These are phyloP conservation scores for Naumovozyma castellii DNA, from an alignment of 805 yeast species.

Conservation along the genomic window DNA sequence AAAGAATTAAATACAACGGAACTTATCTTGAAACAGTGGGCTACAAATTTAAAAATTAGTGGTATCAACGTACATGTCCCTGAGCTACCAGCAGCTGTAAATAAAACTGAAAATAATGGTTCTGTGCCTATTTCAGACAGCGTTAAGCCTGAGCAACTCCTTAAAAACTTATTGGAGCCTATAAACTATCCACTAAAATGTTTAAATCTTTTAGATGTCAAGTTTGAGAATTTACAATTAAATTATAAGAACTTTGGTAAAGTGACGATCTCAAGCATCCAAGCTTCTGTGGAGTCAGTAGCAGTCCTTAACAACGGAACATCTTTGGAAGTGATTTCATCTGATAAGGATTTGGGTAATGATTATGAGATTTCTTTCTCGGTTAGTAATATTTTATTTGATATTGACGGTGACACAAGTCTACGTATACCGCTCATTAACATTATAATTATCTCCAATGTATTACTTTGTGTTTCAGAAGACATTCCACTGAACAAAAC, in stretches of 20 bases:
- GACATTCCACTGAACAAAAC: slow-evolving; percentile 12
- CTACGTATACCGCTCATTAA: slow-evolving; percentile 27
- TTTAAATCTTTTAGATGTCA: slow-evolving; percentile 21
- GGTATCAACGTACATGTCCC: slow-evolving; percentile 12
- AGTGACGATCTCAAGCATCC: slow-evolving; percentile 22
- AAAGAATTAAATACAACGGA: slow-evolving; percentile 1
- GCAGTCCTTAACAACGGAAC: slow-evolving; percentile 14
- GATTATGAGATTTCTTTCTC: slow-evolving; percentile 25
- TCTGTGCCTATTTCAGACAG: neutral
- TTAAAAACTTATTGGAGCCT: slow-evolving; percentile 1
- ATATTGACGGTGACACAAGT: slow-evolving; percentile 12
- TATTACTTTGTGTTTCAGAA: slow-evolving; percentile 14
- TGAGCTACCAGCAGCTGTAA: neutral
- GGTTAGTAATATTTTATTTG: slow-evolving; percentile 16
- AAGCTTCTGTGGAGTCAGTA: slow-evolving; percentile 19
- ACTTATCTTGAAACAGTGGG: slow-evolving; percentile 13
- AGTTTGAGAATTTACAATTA: slow-evolving; percentile 24
- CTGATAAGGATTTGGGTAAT: slow-evolving; percentile 10
- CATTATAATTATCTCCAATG: slow-evolving; percentile 20
- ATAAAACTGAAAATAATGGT: neutral
- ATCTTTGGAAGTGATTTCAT: slow-evolving; percentile 15
- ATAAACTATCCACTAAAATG: slow-evolving; percentile 6
- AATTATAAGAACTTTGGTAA: slow-evolving; percentile 7
- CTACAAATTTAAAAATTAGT: slow-evolving; percentile 12
- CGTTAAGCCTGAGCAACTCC: neutral